phyloP scores from a whole-genome alignment of 208 protist species.

The Acanthamoeba sp. region DNA sequence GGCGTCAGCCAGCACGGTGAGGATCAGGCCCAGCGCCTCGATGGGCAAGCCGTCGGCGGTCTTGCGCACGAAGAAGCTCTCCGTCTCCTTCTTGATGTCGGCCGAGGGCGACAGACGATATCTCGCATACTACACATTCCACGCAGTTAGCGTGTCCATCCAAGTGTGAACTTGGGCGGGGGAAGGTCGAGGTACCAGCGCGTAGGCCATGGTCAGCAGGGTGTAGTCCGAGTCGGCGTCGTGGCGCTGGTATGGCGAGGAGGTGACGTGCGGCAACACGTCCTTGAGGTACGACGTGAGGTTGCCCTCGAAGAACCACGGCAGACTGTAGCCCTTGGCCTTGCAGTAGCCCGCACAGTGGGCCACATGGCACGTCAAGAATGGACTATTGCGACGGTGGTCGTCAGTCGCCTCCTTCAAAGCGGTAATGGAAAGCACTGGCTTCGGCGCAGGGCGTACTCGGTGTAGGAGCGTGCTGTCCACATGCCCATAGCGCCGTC shows the following conservation, averaged over 20 bases:
- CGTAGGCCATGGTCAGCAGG: constrained; percentile 41
- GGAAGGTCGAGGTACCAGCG: background rate
- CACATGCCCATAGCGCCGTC: constrained; percentile 47
- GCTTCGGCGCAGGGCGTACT: background rate
- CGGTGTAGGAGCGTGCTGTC: background rate
- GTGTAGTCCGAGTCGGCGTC: constrained; percentile 7
- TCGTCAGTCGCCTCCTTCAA: too few relatives aligned
- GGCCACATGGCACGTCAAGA: constrained; percentile 47
- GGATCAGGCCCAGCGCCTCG: constrained; percentile 57
- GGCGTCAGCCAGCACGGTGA: constrained; percentile 31
- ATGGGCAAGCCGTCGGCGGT: constrained; percentile 41
- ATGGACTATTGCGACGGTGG: background rate
- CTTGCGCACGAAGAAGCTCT: constrained; percentile 32
- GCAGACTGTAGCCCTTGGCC: constrained; percentile 67
- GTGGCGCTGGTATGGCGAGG: background rate
- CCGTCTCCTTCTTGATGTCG: constrained; percentile 53
- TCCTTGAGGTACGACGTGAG: constrained; percentile 62
- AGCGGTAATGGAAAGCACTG: too few relatives aligned
- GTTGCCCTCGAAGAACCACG: constrained; percentile 60
- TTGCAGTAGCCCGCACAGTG: constrained; percentile 62
- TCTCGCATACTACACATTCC: constrained; percentile 42
- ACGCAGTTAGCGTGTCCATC: background rate
- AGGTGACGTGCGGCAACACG: background rate
- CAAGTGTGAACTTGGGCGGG: background rate
- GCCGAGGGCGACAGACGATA: constrained; percentile 40